Evolutionary conservation across 2,329 filamentous ascomycete genomes (phyloP).

Genomic region (Ceratocystis cubensis): DNA sequence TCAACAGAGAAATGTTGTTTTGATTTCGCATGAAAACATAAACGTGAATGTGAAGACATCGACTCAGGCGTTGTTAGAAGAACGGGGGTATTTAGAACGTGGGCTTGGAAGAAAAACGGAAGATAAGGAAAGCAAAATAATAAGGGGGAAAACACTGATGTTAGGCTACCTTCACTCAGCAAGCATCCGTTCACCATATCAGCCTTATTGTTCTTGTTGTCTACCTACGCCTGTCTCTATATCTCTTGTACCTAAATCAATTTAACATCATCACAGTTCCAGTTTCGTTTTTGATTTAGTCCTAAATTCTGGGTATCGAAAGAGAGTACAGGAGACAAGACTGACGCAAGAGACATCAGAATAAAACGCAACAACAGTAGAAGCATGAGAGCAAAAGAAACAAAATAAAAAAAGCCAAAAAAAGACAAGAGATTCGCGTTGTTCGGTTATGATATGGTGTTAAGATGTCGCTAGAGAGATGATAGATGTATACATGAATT

Average conservation of each 20-base stretch:
- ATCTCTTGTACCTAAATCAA: too few relatives aligned
- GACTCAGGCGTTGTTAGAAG: too few relatives aligned
- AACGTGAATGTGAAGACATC: too few relatives aligned
- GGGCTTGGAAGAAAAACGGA: neutral
- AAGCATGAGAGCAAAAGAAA: neutral
- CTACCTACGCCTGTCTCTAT: too few relatives aligned
- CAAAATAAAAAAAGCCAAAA: neutral
- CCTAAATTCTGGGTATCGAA: conserved; percentile 10
- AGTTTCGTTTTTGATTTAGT: conserved; percentile 1
- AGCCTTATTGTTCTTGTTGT: too few relatives aligned
- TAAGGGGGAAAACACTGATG: neutral
- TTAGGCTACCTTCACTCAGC: neutral
- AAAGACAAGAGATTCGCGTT: neutral
- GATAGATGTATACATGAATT: conserved; percentile 10
- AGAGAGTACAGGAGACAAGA: neutral
- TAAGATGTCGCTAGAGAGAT: conserved; percentile 1
- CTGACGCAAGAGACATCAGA: neutral
- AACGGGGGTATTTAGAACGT: too few relatives aligned
- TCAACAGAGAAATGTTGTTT: too few relatives aligned
- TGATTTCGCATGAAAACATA: too few relatives aligned
- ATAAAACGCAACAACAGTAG: neutral
- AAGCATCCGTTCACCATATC: neutral
- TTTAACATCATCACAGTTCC: neutral
- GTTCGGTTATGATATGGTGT: neutral
- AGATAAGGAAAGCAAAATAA: conserved; percentile 7